Evolutionary conservation across 164 flowering plant genomes (phyloP), one percentile per base, ranked within the genome.

Genomic region (Hamamelis virginiana): DNA sequence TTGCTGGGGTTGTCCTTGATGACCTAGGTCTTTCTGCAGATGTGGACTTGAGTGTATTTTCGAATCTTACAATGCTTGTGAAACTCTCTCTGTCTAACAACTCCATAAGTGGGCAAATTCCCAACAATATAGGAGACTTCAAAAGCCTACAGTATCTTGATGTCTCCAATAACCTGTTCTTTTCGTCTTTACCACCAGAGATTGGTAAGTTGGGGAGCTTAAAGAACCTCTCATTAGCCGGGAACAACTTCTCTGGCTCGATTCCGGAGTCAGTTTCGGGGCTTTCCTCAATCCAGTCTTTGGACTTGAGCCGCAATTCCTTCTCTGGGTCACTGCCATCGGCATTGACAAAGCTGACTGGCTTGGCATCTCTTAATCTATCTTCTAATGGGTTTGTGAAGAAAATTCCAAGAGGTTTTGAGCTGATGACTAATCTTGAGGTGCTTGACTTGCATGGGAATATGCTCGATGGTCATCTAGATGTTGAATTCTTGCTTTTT

Each of bases 81-180:
- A 95, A 86, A 38, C 90, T 95, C 16, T 92, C 99, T n/a, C 72
- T 95, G 84, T 67, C 98, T 0, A 90, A 88, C 72, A 95, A 95
- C 67, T 86, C 91, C n/a, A 85, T 95, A 10, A 66, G 86, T 1
- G 98, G 99, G 3, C 67, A 59, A 41, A 56, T 95, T 25, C 89
- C 94, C 13, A 73, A 64, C 53, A 87, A 81, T 55, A 79, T 87
- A 9, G 91, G 84, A 22, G 79, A 79, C 19, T 81, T 89, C 68
- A 79, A 76, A 69, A 80, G 76, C 74, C 92, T 96, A 26, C 78
- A 86, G 75, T 91, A 76, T 73, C 76, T 95, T 51, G 97, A 95
- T 72, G 1, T 95, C 45, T 92, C 99, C 0, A 47, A 92, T 62
- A 95, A 92, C 75, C 70, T 92, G 67, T 92, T 92, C 73, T 82